Conservation (phyloP, 192 early-diverging fungal species). For the Lobosporangium transversale region DNA sequence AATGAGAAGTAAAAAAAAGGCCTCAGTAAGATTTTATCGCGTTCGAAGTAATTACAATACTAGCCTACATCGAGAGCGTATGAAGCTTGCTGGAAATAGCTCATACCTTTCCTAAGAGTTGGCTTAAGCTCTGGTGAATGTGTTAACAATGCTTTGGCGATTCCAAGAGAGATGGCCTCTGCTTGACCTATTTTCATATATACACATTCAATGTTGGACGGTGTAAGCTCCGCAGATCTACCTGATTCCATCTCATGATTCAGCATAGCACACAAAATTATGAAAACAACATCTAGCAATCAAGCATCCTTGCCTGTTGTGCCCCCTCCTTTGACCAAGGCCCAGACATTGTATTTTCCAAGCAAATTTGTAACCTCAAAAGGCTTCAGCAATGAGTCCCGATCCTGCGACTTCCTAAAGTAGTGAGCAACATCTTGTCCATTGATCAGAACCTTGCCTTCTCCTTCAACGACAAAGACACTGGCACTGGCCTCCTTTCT, state of each 20-base stretch:
- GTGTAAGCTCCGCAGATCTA: background rate
- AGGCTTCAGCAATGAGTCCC: slow-evolving; percentile 78
- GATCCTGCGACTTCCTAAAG: slow-evolving; percentile 74
- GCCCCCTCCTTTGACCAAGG: slow-evolving; percentile 83
- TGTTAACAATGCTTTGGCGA: slow-evolving; percentile 76
- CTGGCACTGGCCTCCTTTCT: slow-evolving; percentile 85
- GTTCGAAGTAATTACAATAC: too few relatives aligned
- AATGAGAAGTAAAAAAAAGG: background rate
- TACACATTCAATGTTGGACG: background rate
- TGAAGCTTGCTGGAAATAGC: background rate
- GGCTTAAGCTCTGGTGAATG: slow-evolving; percentile 70
- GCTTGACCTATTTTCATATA: slow-evolving; percentile 71
- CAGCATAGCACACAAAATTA: background rate
- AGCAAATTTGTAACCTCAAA: slow-evolving; percentile 71
- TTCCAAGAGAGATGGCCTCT: slow-evolving; percentile 83
- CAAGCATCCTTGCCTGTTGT: slow-evolving; percentile 61
- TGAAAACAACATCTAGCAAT: too few relatives aligned
- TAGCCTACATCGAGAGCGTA: background rate
- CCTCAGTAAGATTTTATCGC: too few relatives aligned
- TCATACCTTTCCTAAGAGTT: slow-evolving; percentile 61
- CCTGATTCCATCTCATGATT: background rate
- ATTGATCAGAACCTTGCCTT: slow-evolving; percentile 81
- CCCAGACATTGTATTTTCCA: slow-evolving; percentile 90
- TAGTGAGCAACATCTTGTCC: slow-evolving; percentile 77
- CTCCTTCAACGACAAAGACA: slow-evolving; percentile 77